Evolutionary conservation across 2,329 filamentous ascomycete species (phyloP), one percentile per base, ranked within the genome.

Genomic region (Fusarium sororula): DNA sequence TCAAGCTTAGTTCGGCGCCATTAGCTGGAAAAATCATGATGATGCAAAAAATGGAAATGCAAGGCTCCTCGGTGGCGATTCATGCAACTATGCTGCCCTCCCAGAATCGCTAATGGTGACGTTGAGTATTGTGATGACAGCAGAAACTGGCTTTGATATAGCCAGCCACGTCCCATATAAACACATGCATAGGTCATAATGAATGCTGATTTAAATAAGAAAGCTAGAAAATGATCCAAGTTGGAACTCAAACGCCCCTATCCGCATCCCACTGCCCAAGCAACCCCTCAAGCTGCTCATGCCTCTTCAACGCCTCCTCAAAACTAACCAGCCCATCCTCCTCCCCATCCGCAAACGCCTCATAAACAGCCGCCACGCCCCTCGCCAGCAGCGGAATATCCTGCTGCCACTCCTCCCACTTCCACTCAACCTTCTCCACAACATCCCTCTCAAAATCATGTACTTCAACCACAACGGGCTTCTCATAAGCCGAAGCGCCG

Each of bases 341-440:
- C 24, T 75, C 37, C 20, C 74, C 79, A 3, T 77, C 72, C 13
- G 87, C 87, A 80, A 85, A 90, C 3, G 82, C 83, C 74, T 92
- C 90, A 79, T 91, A 92, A 1, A 90, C 74, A 26, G 83, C 84
- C 0, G 84, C 90, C 35, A 91, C 86, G 71, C 85, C 87, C 59
- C 87, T 83, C 2, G 83, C 84, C 7, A 81, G 74, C 2, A 84
- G 41, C 0, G 87, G 84, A 24, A 89, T 67, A 17, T 84, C 82
- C 17, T 84, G 81, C 75, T 86, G 86, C 80, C 84, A 87, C 7
- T 84, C 83, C 20, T 82, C 79, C 82, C 85, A 89, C 13, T 82
- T 78, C 81, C 85, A 85, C 2, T 82, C 73, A 0, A 89, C 77
- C 7, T 81, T 72, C 18, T 86, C 83, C 2, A 88, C 81, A 24